Evolutionary conservation across 179 eudicot species (phyloP).

Genomic region (Beta macrorhiza): DNA sequence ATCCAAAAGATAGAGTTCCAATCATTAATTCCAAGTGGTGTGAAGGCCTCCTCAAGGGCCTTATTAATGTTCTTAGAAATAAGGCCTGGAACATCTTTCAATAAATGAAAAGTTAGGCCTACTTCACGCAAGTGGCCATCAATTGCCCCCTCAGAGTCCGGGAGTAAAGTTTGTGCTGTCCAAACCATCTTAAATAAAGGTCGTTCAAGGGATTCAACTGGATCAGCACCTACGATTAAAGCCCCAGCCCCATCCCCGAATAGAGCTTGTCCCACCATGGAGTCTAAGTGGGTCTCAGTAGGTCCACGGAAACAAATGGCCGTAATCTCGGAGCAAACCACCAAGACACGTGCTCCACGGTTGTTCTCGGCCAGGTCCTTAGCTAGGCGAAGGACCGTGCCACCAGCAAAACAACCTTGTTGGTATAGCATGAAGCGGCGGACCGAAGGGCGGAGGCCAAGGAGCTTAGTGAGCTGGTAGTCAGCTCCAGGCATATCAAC

Average conservation of each 20-base stretch:
- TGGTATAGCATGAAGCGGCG: constrained; percentile 16
- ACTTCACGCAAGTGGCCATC: constrained; percentile 14
- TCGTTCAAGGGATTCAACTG: constrained; percentile 6
- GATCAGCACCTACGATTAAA: neutral
- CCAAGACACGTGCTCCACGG: constrained; percentile 8
- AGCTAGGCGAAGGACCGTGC: constrained; percentile 12
- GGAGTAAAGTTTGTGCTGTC: constrained; percentile 11
- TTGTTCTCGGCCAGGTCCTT: constrained; percentile 12
- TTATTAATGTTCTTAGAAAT: constrained; percentile 9
- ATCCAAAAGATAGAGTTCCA: constrained; percentile 14
- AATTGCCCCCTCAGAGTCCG: constrained; percentile 13
- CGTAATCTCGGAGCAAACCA: constrained; percentile 10
- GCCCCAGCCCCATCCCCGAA: constrained; percentile 13
- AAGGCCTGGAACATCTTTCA: constrained; percentile 10
- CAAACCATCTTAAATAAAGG: constrained; percentile 9
- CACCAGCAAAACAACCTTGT: constrained; percentile 14
- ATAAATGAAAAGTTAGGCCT: constrained; percentile 14
- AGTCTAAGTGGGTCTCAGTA: constrained; percentile 8
- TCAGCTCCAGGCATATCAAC: constrained; percentile 13
- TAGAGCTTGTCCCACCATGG: constrained; percentile 14
- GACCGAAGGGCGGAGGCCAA: constrained; percentile 2
- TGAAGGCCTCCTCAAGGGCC: constrained; percentile 5
- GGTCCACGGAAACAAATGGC: constrained; percentile 14
- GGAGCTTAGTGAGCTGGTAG: constrained; percentile 17
- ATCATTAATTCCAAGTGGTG: neutral